phyloP scores from a whole-genome alignment of 495 filamentous ascomycete genomes.

The Melanomma pulvis-pyrius region DNA sequence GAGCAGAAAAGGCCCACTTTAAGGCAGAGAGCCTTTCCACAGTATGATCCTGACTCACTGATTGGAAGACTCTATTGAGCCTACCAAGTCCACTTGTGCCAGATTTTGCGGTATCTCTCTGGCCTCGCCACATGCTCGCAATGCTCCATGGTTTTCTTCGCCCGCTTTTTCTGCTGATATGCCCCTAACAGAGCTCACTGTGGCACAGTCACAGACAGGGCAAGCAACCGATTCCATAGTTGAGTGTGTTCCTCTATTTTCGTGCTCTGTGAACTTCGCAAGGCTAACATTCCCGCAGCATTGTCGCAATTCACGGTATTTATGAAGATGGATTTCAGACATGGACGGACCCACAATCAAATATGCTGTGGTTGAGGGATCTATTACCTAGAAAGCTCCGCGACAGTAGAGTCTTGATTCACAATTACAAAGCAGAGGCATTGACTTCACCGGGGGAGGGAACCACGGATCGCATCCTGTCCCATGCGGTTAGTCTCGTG shows the following conservation, averaged over 20 bases:
- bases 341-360: conserved; percentile 6
- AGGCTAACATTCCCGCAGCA: conserved; percentile 7
- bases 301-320: conserved; percentile 23
- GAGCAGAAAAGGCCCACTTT: too few species aligned
- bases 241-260: conserved; percentile 1
- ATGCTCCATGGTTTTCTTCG: neutral
- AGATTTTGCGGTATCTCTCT: neutral
- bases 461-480: conserved; percentile 6
- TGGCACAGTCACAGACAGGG: neutral
- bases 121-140: neutral
- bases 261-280: neutral
- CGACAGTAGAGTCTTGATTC: conserved; percentile 3
- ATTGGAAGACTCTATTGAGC: too few species aligned
- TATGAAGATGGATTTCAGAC: conserved; percentile 17
- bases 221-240: neutral
- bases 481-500: conserved; percentile 8
- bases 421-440: conserved; percentile 16
- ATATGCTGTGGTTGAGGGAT: conserved; percentile 19
- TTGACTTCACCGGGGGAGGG: conserved; percentile 3
- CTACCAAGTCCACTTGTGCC: too few species aligned
- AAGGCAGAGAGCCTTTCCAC: neutral
- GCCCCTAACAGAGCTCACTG: neutral
- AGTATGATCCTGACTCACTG: neutral
- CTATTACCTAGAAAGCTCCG: conserved; percentile 11
- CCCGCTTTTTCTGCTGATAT: neutral